Conservation (phyloP, 2,329 filamentous ascomycete species). For the Diaporthe citri region DNA sequence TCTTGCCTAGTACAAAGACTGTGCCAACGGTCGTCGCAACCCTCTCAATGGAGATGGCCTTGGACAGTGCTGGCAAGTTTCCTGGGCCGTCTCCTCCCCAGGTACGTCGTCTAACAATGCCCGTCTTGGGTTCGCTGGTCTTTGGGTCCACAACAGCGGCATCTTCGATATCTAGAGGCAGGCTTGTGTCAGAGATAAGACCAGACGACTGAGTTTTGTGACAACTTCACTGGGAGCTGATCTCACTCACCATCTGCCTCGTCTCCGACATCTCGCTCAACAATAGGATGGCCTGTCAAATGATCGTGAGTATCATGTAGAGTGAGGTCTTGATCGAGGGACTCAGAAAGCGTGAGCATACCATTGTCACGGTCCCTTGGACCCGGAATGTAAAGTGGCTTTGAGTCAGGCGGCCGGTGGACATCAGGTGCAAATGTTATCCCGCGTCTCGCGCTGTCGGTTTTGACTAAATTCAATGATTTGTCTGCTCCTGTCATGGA, state of each 20-base stretch:
- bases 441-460: constrained; percentile 4
- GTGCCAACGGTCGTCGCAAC: constrained; percentile 50
- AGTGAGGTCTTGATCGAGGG: not conserved
- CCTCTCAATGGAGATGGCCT: constrained; percentile 43
- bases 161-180: constrained; percentile 9
- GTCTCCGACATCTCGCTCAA: constrained; percentile 16
- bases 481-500: not conserved
- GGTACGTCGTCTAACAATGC: constrained; percentile 11
- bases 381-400: constrained; percentile 42
- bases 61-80: constrained; percentile 37
- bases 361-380: constrained; percentile 35
- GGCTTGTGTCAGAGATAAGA: not conserved
- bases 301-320: not conserved
- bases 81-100: constrained; percentile 16
- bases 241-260: constrained; percentile 5
- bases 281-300: constrained; percentile 16
- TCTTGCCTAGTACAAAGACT: constrained; percentile 17
- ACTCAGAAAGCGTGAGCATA: not conserved
- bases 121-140: not conserved
- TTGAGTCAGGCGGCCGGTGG: not conserved
- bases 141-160: not conserved
- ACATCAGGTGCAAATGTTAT: constrained; percentile 8
- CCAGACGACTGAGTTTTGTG: not conserved
- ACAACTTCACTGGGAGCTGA: not conserved
- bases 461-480: constrained; percentile 5